phyloP scores from a whole-genome alignment of 257 asterid genomes.

The Jacaranda copaia region DNA sequence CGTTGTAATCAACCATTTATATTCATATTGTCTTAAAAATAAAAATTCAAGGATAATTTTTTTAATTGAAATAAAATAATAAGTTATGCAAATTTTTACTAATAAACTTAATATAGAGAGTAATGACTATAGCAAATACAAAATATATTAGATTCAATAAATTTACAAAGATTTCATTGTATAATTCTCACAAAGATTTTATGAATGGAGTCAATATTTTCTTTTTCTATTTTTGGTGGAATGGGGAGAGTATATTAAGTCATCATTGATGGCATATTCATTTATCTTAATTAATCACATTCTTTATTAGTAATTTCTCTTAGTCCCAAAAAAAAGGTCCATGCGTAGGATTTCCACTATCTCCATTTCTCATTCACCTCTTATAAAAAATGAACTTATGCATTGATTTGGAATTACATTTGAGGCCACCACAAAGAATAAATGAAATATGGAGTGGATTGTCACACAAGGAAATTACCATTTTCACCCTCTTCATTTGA shows the following conservation, averaged over 20 bases:
- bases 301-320: not conserved
- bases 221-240: not conserved
- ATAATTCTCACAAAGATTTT: not conserved
- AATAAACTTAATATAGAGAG: no score
- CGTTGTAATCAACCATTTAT: no score
- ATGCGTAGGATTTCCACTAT: not conserved
- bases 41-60: no score
- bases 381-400: not conserved
- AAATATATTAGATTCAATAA: no score
- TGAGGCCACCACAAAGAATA: not conserved
- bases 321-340: not conserved
- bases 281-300: not conserved
- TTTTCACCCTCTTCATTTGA: no score
- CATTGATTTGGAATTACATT: constrained; percentile 18
- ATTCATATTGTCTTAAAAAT: no score
- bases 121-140: no score
- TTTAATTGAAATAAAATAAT: no score
- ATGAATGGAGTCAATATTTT: not conserved
- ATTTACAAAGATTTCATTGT: not conserved
- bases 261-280: not conserved
- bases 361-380: not conserved
- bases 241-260: not conserved
- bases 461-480: no score
- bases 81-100: no score
- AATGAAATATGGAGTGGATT: not conserved